Base-by-base conservation (phyloP, 495 filamentous ascomycete genomes). In the Hyphodiscus hymeniophilus region DNA sequence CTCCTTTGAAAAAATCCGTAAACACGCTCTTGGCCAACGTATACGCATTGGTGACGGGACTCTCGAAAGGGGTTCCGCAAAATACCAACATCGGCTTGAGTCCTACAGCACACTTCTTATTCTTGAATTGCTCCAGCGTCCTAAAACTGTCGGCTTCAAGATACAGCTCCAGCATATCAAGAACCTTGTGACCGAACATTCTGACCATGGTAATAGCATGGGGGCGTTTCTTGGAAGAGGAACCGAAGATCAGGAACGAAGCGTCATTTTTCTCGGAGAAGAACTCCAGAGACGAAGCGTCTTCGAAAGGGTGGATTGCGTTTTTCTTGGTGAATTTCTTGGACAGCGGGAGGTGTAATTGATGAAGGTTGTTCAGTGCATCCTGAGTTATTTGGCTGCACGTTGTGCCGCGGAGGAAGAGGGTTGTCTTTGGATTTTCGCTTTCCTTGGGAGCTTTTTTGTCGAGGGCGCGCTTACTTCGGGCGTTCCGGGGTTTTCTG, bases 291-390 rank as follows among this genome's bases (percentile, higher is more conserved):
- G 82, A 86, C 13, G 84, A 73, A 44, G 83, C 66, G 62, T 90
- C 91, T 66, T 95, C 94, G 66, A 97, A 98, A 2, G 92, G 92
- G 61, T 89, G 91, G 54, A 94, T 80, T 45, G 76, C 70, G 63
- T 98, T 98, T 69, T 94, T 95, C 74, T 96, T 97, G 65, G 76
- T 84, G 72, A 98, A 95, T 45, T 88, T 87, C 62, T 89, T 75
- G 17, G 81, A 78, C 52, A 87, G 65, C 6, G 87, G 87, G 49
- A 83, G 79, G 50, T 89, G 85, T 58, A 97, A 69, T 20, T 84
- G 76, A 64, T 89, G 75, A 32, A 98, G 77, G 57, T 95, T 89
- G 47, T 77, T 81, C 45, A 95, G 68, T 33, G 87, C 82, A 54
- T 85, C 81, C 65, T 94, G 81, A 51, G 86, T 70, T 26, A 89